Evolutionary conservation across 2,329 filamentous ascomycete genomes (phyloP).

Genomic region (Byssoonygena ceratinophila): DNA sequence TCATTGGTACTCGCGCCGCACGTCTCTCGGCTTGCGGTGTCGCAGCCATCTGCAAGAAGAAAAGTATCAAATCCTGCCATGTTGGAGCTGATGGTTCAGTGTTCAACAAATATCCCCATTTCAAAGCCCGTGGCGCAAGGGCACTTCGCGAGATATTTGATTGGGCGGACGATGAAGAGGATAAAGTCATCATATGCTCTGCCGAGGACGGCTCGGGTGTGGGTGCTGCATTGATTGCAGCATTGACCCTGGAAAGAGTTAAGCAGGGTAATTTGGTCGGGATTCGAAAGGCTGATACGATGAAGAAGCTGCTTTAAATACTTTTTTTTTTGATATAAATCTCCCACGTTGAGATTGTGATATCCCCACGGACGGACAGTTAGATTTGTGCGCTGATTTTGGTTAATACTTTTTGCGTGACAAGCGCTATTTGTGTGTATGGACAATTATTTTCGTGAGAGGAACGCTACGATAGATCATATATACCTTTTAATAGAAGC

Average conservation of each 20-base stretch:
- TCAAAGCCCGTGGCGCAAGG: slow-evolving; percentile 82
- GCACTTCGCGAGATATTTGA: slow-evolving; percentile 92
- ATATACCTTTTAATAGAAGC: background rate
- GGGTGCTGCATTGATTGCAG: slow-evolving; percentile 88
- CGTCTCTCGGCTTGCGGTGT: slow-evolving; percentile 90
- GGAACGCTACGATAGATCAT: background rate
- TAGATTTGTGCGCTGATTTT: background rate
- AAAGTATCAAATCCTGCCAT: slow-evolving; percentile 75
- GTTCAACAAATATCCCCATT: slow-evolving; percentile 98
- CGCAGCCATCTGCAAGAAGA: slow-evolving; percentile 94
- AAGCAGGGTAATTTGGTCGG: slow-evolving; percentile 50
- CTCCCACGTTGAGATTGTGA: background rate
- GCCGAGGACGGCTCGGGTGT: slow-evolving; percentile 96
- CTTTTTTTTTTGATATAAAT: background rate
- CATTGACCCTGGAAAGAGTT: slow-evolving; percentile 53
- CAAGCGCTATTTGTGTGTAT: background rate
- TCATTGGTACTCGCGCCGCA: slow-evolving; percentile 89
- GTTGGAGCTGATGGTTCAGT: slow-evolving; percentile 95
- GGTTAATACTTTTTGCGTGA: background rate
- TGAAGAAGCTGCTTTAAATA: slow-evolving; percentile 17
- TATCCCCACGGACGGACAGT: background rate
- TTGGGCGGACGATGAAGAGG: slow-evolving; percentile 75
- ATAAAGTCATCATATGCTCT: slow-evolving; percentile 76
- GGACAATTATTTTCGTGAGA: background rate
- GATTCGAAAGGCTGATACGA: slow-evolving; percentile 42